Conservation (phyloP, 768 basidiomycete genomes). For the Boletus reticuloceps region DNA sequence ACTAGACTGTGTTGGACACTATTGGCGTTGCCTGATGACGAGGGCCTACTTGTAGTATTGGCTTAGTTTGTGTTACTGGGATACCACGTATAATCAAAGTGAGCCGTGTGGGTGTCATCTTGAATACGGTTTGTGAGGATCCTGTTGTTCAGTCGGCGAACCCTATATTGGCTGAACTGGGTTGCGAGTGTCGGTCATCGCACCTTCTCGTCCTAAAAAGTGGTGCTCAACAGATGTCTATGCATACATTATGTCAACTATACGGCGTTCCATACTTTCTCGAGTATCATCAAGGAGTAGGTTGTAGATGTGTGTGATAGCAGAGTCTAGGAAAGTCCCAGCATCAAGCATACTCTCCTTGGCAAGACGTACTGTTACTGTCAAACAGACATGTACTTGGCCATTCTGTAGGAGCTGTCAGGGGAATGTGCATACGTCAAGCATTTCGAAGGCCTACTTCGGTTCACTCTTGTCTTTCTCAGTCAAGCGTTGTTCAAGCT, state of each 20-base stretch:
- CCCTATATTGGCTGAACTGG: too few relatives aligned
- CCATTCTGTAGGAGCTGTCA: constrained; percentile 52
- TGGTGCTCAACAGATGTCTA: not conserved
- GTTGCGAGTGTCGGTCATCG: too few relatives aligned
- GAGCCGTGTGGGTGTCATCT: too few relatives aligned
- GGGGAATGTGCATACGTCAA: not conserved
- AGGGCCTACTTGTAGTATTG: constrained; percentile 1
- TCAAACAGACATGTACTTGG: constrained; percentile 79
- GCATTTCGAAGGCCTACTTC: constrained; percentile 38
- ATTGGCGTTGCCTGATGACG: not conserved
- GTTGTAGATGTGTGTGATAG: not conserved
- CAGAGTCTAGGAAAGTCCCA: not conserved
- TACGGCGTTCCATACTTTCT: not conserved
- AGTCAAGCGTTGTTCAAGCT: constrained; percentile 71
- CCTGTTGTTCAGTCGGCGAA: too few relatives aligned
- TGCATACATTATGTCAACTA: not conserved
- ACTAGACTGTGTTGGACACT: not conserved
- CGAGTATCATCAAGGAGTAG: not conserved
- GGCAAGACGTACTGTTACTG: not conserved
- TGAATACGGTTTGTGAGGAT: too few relatives aligned
- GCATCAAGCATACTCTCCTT: not conserved
- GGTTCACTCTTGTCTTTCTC: constrained; percentile 43
- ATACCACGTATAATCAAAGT: constrained; percentile 11
- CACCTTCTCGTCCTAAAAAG: too few relatives aligned
- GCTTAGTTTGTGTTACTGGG: constrained; percentile 8